These are phyloP conservation scores for Cucurbita pepo DNA, from an alignment of 306 rosid genomes.

Conservation along the genomic window DNA sequence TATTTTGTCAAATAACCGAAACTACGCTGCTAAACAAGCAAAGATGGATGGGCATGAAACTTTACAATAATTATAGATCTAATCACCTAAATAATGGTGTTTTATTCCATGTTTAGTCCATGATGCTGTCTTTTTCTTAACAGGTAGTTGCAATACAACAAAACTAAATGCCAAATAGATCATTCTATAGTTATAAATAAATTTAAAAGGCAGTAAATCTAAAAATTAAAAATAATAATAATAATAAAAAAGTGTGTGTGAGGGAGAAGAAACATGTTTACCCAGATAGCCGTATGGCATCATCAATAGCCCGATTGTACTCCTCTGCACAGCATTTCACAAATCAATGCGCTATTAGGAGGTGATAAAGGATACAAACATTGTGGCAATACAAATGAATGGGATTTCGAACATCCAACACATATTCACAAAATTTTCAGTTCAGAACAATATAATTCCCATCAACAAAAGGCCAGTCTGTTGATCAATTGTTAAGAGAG, in stretches of 20 bases:
- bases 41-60: not conserved
- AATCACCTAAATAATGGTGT: not conserved
- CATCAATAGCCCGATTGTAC: conserved; percentile 52
- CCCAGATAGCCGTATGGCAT: conserved; percentile 54
- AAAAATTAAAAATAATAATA: not conserved
- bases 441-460: not conserved
- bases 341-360: not conserved
- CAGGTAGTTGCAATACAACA: not conserved
- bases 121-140: not conserved
- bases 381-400: not conserved
- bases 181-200: not conserved
- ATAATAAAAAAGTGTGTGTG: not conserved
- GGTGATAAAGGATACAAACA: conserved; percentile 1
- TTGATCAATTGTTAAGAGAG: not conserved
- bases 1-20: not conserved
- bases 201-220: not conserved
- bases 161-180: not conserved
- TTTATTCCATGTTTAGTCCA: not conserved
- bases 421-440: not conserved
- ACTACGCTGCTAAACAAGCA: not conserved
- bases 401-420: not conserved
- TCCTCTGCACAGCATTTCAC: conserved; percentile 40
- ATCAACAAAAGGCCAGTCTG: not conserved
- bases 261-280: conserved; percentile 10
- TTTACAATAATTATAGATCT: not conserved